Evolutionary conservation across 2,329 filamentous ascomycete genomes (phyloP).

Genomic region (Boeremia exigua): DNA sequence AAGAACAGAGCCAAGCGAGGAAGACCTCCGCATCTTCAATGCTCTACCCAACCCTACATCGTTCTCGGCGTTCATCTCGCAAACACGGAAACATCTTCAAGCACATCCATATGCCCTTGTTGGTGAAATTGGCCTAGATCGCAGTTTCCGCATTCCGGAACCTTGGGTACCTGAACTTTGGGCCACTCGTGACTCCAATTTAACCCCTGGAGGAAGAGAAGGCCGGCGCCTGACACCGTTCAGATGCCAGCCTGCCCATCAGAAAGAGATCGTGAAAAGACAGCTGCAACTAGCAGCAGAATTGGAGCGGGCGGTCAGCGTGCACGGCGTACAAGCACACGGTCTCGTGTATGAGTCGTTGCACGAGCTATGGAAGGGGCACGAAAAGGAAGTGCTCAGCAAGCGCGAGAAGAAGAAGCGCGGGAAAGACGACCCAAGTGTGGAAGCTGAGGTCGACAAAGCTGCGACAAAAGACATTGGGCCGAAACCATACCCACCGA

Average conservation of each 20-base stretch:
- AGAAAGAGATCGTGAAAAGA: constrained; percentile 68
- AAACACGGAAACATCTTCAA: constrained; percentile 63
- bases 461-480: constrained; percentile 10
- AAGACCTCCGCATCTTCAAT: constrained; percentile 52
- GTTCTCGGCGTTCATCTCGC: constrained; percentile 63
- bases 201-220: constrained; percentile 75
- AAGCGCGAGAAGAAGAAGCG: constrained; percentile 59
- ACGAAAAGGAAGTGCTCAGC: constrained; percentile 67
- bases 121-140: constrained; percentile 80
- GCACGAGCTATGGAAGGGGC: constrained; percentile 70
- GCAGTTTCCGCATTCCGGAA: constrained; percentile 74
- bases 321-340: constrained; percentile 79
- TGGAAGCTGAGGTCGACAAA: constrained; percentile 10
- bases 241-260: constrained; percentile 71
- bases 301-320: constrained; percentile 68
- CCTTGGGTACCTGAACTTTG: constrained; percentile 56
- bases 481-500: constrained; percentile 75
- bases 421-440: constrained; percentile 22
- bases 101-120: constrained; percentile 69
- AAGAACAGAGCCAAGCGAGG: constrained; percentile 29
- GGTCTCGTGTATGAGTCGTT: constrained; percentile 72
- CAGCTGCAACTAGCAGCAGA: constrained; percentile 76
- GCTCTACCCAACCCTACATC: constrained; percentile 66
- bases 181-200: constrained; percentile 52
- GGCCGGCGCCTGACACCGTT: constrained; percentile 71